Percentiles rank a stretch among this genome's conserved stretches.
These are phyloP conservation scores for Exophiala oligosperma DNA, from an alignment of 2,329 filamentous ascomycete genomes.

Conservation along the genomic window DNA sequence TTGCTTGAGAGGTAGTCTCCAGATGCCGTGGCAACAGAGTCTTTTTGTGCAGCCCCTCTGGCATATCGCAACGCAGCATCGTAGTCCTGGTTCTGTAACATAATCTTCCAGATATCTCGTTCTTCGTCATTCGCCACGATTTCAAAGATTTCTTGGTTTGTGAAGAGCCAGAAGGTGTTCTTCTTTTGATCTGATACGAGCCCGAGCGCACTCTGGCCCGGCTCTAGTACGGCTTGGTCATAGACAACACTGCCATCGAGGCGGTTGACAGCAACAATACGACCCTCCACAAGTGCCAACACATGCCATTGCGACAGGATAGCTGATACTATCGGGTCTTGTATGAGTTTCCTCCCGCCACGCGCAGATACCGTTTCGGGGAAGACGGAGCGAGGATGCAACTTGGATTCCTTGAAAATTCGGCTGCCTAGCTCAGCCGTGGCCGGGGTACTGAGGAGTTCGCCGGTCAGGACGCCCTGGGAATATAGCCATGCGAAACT, in stretches of 20 bases:
- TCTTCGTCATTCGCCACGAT: slow-evolving; percentile 88
- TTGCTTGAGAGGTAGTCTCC: slow-evolving; percentile 84
- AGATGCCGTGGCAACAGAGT: slow-evolving; percentile 86
- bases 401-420: slow-evolving; percentile 75
- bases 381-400: slow-evolving; percentile 73
- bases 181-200: slow-evolving; percentile 88
- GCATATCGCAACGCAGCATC: slow-evolving; percentile 86
- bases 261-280: slow-evolving; percentile 81
- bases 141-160: slow-evolving; percentile 86
- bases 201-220: slow-evolving; percentile 76
- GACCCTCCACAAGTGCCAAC: slow-evolving; percentile 75
- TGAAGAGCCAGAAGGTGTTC: slow-evolving; percentile 97
- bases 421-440: slow-evolving; percentile 68
- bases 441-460: slow-evolving; percentile 63
- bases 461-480: slow-evolving; percentile 86
- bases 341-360: slow-evolving; percentile 63
- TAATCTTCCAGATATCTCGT: slow-evolving; percentile 90
- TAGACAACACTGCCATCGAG: slow-evolving; percentile 84
- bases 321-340: slow-evolving; percentile 76
- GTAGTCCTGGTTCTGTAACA: slow-evolving; percentile 83
- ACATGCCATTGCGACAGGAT: slow-evolving; percentile 93
- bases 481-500: slow-evolving; percentile 89
- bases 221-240: slow-evolving; percentile 80
- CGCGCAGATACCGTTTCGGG: slow-evolving; percentile 65
- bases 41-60: slow-evolving; percentile 75